Percentiles rank a stretch among this genome's conserved stretches.
Evolutionary conservation across 345 rosid species (phyloP).

Genomic region (Carallia brachiata): DNA sequence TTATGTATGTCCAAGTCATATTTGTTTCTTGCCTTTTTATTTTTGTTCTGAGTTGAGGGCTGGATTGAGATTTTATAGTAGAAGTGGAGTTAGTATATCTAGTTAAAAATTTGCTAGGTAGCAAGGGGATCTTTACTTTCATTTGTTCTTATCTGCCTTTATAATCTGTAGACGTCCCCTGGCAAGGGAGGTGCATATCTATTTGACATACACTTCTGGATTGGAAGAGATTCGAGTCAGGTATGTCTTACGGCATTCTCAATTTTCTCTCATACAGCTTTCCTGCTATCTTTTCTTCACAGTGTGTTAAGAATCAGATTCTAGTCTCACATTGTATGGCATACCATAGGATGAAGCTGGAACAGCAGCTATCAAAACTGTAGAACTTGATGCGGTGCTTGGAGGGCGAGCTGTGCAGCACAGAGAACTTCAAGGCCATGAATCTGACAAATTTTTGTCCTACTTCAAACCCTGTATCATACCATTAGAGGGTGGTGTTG

Average conservation of each 20-base stretch:
- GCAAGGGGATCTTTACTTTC: conserved; percentile 6
- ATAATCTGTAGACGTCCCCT: conserved; percentile 60
- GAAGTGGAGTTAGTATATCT: too few relatives aligned
- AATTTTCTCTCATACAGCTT: neutral
- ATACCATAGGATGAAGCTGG: conserved; percentile 91
- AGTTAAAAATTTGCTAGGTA: too few relatives aligned
- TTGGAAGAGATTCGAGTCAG: conserved; percentile 97
- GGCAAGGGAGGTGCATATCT: conserved; percentile 83
- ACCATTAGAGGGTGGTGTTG: conserved; percentile 97
- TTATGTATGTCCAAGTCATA: neutral
- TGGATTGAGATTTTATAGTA: neutral
- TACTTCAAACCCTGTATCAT: conserved; percentile 95
- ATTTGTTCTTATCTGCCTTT: conserved; percentile 10
- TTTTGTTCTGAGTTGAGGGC: conserved; percentile 1
- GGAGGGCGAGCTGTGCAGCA: conserved; percentile 99
- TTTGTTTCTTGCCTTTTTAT: neutral
- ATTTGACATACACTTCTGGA: conserved; percentile 94
- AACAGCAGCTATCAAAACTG: conserved; percentile 94
- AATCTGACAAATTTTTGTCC: conserved; percentile 94
- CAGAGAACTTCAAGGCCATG: conserved; percentile 97
- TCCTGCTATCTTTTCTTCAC: conserved; percentile 10
- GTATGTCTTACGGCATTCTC: conserved; percentile 33
- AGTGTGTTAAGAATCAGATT: conserved; percentile 9
- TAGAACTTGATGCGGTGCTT: conserved; percentile 90
- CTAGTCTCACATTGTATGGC: conserved; percentile 13